Evolutionary conservation across 257 asterid species (phyloP).

Genomic region (Petunia axillaris): DNA sequence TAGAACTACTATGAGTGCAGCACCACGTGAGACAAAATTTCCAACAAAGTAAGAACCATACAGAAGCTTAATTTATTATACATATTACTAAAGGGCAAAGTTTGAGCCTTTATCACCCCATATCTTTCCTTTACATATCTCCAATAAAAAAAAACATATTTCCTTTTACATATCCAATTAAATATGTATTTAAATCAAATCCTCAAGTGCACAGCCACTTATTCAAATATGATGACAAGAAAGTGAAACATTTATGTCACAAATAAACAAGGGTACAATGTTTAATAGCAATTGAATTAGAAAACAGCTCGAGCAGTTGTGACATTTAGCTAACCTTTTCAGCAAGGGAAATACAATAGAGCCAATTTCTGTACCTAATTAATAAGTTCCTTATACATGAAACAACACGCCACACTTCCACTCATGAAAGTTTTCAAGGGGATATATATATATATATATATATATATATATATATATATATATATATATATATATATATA

Average conservation of each 20-base stretch:
- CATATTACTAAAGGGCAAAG: background rate
- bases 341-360: constrained; percentile 7
- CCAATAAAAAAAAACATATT: too few relatives aligned
- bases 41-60: background rate
- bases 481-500: too few relatives aligned
- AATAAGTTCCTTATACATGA: background rate
- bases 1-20: background rate
- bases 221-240: background rate
- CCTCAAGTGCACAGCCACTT: background rate
- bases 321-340: constrained; percentile 1
- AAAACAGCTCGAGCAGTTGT: background rate
- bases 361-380: background rate
- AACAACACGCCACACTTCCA: background rate
- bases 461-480: too few relatives aligned
- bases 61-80: background rate
- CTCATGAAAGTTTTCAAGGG: background rate
- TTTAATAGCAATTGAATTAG: background rate
- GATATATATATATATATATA: background rate
- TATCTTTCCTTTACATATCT: background rate
- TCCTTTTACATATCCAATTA: background rate
- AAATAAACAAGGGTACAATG: background rate
- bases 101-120: background rate
- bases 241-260: background rate
- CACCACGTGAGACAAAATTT: background rate
- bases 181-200: background rate